Evolutionary conservation across 148 eudicot genomes (phyloP).

Genomic region (Silene conica): DNA sequence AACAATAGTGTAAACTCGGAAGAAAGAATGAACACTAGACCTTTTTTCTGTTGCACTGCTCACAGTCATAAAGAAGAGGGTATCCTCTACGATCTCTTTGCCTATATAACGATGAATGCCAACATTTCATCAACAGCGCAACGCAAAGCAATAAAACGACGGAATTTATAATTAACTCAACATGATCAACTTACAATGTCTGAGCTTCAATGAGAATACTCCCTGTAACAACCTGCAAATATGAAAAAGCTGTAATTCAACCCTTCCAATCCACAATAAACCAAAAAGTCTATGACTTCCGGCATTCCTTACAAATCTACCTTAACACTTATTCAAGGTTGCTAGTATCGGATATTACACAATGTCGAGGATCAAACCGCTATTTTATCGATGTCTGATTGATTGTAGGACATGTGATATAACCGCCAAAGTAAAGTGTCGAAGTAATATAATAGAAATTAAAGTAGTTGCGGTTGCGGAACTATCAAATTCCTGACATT

Average conservation of each 20-base stretch:
- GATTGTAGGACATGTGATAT: no score
- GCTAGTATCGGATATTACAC: not conserved
- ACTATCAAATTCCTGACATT: no score
- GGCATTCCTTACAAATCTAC: not conserved
- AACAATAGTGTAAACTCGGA: not conserved
- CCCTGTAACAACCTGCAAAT: constrained; percentile 21
- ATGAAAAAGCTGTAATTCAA: not conserved
- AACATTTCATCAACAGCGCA: constrained; percentile 11
- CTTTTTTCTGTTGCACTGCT: constrained; percentile 57
- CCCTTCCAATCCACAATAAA: not conserved
- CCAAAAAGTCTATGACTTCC: not conserved
- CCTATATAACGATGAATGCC: constrained; percentile 26
- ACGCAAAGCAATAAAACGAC: constrained; percentile 3
- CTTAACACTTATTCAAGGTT: not conserved
- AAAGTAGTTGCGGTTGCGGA: no score
- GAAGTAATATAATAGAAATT: no score
- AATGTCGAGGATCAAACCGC: not conserved
- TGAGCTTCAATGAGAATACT: constrained; percentile 23
- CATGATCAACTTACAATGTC: constrained; percentile 25
- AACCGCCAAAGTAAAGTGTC: no score
- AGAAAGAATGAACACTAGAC: constrained; percentile 28
- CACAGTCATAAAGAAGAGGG: constrained; percentile 49
- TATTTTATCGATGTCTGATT: no score
- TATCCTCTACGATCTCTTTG: constrained; percentile 38
- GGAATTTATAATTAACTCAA: not conserved